These are phyloP conservation scores for Aspergillus cejpii DNA, from an alignment of 2,329 filamentous ascomycete species.

Conservation along the genomic window DNA sequence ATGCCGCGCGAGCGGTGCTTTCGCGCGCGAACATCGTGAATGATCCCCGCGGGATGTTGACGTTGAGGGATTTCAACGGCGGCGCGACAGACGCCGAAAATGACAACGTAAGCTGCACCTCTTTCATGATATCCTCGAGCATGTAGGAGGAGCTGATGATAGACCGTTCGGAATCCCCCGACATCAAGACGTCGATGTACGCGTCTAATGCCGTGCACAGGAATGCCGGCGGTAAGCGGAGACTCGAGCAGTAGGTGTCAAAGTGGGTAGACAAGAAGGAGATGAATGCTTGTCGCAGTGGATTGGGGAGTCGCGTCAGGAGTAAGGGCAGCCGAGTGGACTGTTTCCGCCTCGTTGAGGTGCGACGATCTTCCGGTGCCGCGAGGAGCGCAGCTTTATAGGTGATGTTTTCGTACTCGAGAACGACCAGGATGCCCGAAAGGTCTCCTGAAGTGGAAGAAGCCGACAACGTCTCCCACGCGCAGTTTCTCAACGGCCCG, in stretches of 20 bases:
- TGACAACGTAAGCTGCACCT: constrained; percentile 36
- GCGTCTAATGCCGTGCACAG: constrained; percentile 42
- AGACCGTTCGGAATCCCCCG: background rate
- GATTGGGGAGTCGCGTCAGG: constrained; percentile 46
- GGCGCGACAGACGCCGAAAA: constrained; percentile 34
- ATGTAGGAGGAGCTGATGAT: constrained; percentile 5
- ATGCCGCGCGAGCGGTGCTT: constrained; percentile 3
- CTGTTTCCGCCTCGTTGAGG: constrained; percentile 15
- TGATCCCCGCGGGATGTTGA: constrained; percentile 30
- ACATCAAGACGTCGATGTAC: constrained; percentile 23
- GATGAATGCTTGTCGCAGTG: constrained; percentile 45
- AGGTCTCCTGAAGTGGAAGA: constrained; percentile 28
- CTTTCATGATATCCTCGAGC: constrained; percentile 32
- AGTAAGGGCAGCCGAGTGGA: constrained; percentile 48
- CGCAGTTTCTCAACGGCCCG: constrained; percentile 44
- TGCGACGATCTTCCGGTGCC: constrained; percentile 21
- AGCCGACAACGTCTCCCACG: constrained; percentile 37
- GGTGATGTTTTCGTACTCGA: constrained; percentile 45
- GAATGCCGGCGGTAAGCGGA: constrained; percentile 42
- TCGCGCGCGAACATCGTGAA: constrained; percentile 17
- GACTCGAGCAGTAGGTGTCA: constrained; percentile 43
- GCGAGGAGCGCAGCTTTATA: constrained; percentile 49
- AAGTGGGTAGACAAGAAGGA: constrained; percentile 47
- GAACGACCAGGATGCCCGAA: constrained; percentile 44
- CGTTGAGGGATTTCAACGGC: constrained; percentile 29